Conservation (phyloP, 176 grass and related monocot species). For the Bolboschoenus planiculmis region DNA sequence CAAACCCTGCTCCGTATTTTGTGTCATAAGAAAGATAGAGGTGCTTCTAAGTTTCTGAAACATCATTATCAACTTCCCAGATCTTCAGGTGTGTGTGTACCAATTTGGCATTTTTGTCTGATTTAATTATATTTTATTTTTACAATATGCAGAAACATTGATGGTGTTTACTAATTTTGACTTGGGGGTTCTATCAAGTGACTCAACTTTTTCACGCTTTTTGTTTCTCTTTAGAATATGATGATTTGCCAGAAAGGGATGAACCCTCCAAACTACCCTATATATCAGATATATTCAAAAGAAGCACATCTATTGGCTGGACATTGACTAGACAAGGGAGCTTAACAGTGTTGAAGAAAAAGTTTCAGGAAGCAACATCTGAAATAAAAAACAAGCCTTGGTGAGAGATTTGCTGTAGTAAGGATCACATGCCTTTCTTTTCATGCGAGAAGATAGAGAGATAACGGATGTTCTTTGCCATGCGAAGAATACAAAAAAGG, state of each 20-base stretch:
- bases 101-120: background rate
- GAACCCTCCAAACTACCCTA: conserved; percentile 31
- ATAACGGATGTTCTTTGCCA: too few relatives aligned
- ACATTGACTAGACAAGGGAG: conserved; percentile 63
- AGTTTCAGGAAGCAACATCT: conserved; percentile 51
- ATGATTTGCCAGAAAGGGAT: conserved; percentile 44
- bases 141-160: background rate
- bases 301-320: conserved; percentile 54
- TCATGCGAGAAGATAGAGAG: too few relatives aligned
- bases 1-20: conserved; percentile 82
- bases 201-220: background rate
- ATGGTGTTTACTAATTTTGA: background rate
- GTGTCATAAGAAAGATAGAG: conserved; percentile 89
- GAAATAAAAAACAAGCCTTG: conserved; percentile 38
- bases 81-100: conserved; percentile 71
- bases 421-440: background rate
- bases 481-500: background rate
- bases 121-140: conserved; percentile 7
- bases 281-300: conserved; percentile 61
- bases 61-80: conserved; percentile 80
- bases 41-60: conserved; percentile 75
- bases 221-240: conserved; percentile 64
- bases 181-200: background rate
- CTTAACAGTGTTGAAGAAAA: conserved; percentile 63
- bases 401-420: background rate